A percentile compares a stretch with the other conserved stretches of the same genome.
These are phyloP conservation scores for Chaetomiaceae sp. DNA, from an alignment of 2,329 filamentous ascomycete species.

Conservation along the genomic window DNA sequence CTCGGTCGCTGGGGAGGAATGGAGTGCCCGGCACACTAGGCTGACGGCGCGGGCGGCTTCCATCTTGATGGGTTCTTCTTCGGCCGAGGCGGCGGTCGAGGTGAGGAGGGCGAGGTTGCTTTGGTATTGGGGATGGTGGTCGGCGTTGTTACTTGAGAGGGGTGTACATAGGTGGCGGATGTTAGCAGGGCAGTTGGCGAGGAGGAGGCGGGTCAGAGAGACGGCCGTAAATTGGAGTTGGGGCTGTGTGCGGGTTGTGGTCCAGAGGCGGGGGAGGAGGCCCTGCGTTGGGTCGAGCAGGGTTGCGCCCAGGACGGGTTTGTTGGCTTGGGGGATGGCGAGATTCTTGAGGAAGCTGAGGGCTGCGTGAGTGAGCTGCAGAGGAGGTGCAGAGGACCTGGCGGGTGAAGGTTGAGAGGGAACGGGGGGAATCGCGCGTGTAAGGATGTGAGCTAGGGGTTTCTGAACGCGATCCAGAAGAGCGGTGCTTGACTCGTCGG, in stretches of 20 bases:
- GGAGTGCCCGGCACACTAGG: constrained; percentile 51
- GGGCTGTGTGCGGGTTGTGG: constrained; percentile 43
- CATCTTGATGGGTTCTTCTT: constrained; percentile 53
- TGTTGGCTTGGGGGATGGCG: constrained; percentile 54
- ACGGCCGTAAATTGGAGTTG: constrained; percentile 59
- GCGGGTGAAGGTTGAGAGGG: constrained; percentile 33
- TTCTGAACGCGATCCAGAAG: constrained; percentile 45
- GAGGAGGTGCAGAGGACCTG: constrained; percentile 13
- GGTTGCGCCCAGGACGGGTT: constrained; percentile 43
- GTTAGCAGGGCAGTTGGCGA: constrained; percentile 50
- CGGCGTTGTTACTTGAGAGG: constrained; percentile 25
- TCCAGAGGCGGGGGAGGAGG: constrained; percentile 52
- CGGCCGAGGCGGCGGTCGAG: constrained; percentile 40
- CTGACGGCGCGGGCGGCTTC: constrained; percentile 54
- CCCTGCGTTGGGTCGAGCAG: constrained; percentile 38
- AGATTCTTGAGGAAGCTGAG: constrained; percentile 63
- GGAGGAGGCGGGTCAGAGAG: constrained; percentile 53
- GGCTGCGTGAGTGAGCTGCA: constrained; percentile 52
- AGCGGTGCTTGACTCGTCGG: constrained; percentile 48
- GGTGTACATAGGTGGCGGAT: constrained; percentile 46
- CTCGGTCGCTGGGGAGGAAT: constrained; percentile 33
- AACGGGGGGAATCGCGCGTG: constrained; percentile 33
- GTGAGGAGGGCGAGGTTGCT: constrained; percentile 39
- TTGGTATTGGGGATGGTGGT: constrained; percentile 17
- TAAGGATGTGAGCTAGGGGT: constrained; percentile 44